Base-by-base conservation (phyloP, 768 basidiomycete species). In the Calocera viscosa region DNA sequence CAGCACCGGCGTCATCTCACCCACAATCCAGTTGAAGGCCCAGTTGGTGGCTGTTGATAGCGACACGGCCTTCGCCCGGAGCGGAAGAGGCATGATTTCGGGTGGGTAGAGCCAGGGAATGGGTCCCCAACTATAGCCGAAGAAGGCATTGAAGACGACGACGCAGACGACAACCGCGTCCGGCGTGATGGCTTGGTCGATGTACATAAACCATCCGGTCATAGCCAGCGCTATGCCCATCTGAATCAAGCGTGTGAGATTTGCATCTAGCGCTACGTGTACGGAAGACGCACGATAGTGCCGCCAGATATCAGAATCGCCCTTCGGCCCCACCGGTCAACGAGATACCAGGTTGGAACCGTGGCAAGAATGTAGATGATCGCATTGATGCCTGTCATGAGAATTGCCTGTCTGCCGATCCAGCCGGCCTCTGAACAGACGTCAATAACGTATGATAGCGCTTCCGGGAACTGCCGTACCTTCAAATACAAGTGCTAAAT, bases 361-460 rank as follows among this genome's bases (percentile, higher is more conserved):
- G 91, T 90, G 72, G 86, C 88, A 14, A 89, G 77, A 26, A 91
- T 72, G 70, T 92, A 92, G 68, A 92, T 87, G 65, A 90, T 79
- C 7, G 88, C 85, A 72, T 96, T 97, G 73, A 96, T 89, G 1
- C 94, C 94, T 14, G 94, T 91, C 94, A 97, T 97, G 28, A 97
- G 80, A 68, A 97, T 84, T 14, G 94, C 94, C 72, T 94, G 86
- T 41, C 94, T 83, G 16, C 94, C 94, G 65, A 94, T 82, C 93
- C 94, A 97, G 67, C 94, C 94, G 65, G 94, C 94, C 81, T 88
- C 91, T 94, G 74, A 34, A 43, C 67, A 63, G 40, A 67, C 35
- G 63, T 73, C 67, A 73, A 64, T 26, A 41, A 47, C 49, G 38
- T 34, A 33, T 28, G 0, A 49, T 32, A 26, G 19, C 1, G 19